Conservation (phyloP, 2,329 filamentous ascomycete genomes). For the Colletotrichum costaricense region DNA sequence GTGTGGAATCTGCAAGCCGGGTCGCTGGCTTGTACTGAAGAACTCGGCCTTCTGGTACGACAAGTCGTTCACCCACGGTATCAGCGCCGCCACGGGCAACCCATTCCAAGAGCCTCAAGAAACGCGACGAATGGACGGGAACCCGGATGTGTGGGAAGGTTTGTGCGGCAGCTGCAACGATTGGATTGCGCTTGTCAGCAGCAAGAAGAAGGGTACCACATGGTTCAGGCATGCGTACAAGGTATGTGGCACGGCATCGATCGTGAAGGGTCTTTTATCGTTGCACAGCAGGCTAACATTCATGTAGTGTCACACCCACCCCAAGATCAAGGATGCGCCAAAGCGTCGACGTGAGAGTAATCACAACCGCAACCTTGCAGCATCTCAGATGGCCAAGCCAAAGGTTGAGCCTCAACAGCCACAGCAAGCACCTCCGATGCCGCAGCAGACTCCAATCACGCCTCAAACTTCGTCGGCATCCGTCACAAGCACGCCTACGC, state of each 20-base stretch:
- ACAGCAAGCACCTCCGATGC: slow-evolving; percentile 37
- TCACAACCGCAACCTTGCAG: slow-evolving; percentile 57
- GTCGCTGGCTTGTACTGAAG: slow-evolving; percentile 87
- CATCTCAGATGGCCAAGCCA: slow-evolving; percentile 57
- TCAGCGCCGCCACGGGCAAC: slow-evolving; percentile 83
- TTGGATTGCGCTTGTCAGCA: slow-evolving; percentile 85
- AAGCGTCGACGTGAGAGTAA: slow-evolving; percentile 75
- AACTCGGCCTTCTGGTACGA: slow-evolving; percentile 96
- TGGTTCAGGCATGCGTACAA: slow-evolving; percentile 94
- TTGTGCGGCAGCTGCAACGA: slow-evolving; percentile 82
- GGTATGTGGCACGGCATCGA: slow-evolving; percentile 57
- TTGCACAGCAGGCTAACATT: slow-evolving; percentile 21
- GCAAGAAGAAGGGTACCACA: slow-evolving; percentile 91
- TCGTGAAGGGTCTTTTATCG: slow-evolving; percentile 33
- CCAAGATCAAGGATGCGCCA: slow-evolving; percentile 77
- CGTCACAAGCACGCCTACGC: slow-evolving; percentile 53
- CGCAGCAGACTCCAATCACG: slow-evolving; percentile 47
- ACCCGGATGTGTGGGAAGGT: slow-evolving; percentile 85
- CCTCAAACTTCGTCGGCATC: slow-evolving; percentile 54
- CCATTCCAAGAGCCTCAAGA: slow-evolving; percentile 83
- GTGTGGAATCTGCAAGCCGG: slow-evolving; percentile 90
- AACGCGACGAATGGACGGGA: slow-evolving; percentile 81
- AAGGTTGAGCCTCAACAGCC: slow-evolving; percentile 55
- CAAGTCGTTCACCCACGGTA: slow-evolving; percentile 89
- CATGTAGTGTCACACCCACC: slow-evolving; percentile 74